Conservation (phyloP, 2,329 filamentous ascomycete species). For the Fusarium bulbicola region DNA sequence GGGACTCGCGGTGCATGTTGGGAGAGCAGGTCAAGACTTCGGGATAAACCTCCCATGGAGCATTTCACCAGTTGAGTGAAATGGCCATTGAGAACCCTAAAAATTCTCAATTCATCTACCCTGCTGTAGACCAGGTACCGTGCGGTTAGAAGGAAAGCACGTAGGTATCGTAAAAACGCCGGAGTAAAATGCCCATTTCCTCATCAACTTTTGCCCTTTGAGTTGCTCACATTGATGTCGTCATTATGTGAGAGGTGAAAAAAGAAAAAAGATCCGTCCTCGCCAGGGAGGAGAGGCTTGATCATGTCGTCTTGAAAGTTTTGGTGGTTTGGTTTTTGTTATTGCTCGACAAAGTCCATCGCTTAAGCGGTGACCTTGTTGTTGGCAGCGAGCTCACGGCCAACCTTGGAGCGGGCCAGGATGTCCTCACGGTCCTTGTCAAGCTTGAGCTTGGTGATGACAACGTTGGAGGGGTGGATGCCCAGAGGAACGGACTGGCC, state of each 20-base stretch:
- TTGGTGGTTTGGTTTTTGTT: conserved; percentile 22
- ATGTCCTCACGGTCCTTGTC: conserved; percentile 94
- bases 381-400: conserved; percentile 80
- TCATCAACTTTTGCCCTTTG: conserved; percentile 42
- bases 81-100: conserved; percentile 73
- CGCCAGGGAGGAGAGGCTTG: conserved; percentile 32
- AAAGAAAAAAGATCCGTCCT: conserved; percentile 36
- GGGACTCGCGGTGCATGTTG: conserved; percentile 25
- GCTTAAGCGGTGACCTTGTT: conserved; percentile 69
- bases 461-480: conserved; percentile 95
- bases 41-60: conserved; percentile 80
- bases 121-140: conserved; percentile 48
- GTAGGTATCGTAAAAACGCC: conserved; percentile 50
- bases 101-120: conserved; percentile 57
- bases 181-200: conserved; percentile 51
- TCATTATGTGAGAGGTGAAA: conserved; percentile 26
- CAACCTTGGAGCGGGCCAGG: conserved; percentile 83
- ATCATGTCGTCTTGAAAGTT: conserved; percentile 29
- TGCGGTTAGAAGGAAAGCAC: conserved; percentile 39
- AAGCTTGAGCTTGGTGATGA: conserved; percentile 99
- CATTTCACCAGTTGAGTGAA: conserved; percentile 74
- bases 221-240: conserved; percentile 25
- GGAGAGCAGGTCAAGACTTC: conserved; percentile 59
- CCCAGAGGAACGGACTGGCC: conserved; percentile 95
- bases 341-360: conserved; percentile 33